Base-by-base conservation (phyloP, 202 grass and related monocot genomes). In the Elaeis oleifera region DNA sequence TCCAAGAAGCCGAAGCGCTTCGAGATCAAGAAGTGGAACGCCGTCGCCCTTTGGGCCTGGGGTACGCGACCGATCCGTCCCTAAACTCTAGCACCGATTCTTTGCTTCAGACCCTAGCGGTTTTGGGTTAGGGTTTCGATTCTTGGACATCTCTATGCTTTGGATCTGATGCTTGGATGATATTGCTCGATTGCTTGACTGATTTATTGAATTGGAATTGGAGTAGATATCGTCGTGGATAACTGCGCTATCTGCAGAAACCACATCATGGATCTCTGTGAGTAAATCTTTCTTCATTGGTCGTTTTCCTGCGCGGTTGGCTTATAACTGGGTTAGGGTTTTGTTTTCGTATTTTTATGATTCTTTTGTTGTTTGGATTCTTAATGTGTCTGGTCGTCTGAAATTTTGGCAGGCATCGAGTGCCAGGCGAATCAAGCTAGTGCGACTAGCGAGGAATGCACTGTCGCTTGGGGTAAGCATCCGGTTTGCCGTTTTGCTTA, bases 181-280 rank as follows among this genome's bases (percentile, higher is more conserved):
- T 13, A 14, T 44, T 44, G 11, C 49, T 65, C 23, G 22, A 57
- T 56, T 16, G 18, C 8, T 44, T 44, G 36, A 44, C 36, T 44
- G 6, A 44, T 36, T 36, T 36, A 8, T 36, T 6, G 32, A 36
- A 36, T 9, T 71, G 29, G 2, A 27, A 13, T 71, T 24, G 26
- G 5, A 75, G 71, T 77, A 96, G 91, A 96, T 51, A 96, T 96
- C 67, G 87, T 90, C 67, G 91, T 96, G 67, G 92, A 96, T 73
- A 91, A 96, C 81, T 91, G 92, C 56, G 92, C 92, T 58, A 96
- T 96, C 70, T 91, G 92, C 78, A 81, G 92, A 50, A 97, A 97
- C 71, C 92, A 97, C 79, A 97, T 96, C 79, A 97, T 97, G 92
- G 92, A 97, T 84, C 94, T 97, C 57, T 92, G 88, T 92, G 78